These are phyloP conservation scores for Rhypophila decipiens DNA, from an alignment of 495 filamentous ascomycete species.

Conservation along the genomic window DNA sequence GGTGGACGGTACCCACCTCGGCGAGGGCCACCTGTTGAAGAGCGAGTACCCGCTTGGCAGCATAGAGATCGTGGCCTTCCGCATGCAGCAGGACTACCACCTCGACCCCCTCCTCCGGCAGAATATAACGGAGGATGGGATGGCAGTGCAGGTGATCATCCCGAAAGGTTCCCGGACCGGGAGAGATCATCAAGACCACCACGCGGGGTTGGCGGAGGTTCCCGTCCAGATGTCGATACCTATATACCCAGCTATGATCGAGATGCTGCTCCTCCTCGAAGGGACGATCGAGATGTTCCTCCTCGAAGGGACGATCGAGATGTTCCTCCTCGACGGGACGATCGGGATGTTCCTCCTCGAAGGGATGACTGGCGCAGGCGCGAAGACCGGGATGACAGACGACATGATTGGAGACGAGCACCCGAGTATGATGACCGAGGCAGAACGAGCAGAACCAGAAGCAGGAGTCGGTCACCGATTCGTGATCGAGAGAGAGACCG, in stretches of 20 bases:
- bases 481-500: constrained; percentile 37
- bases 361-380: constrained; percentile 43
- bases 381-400: constrained; percentile 29
- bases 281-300: constrained; percentile 35
- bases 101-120: constrained; percentile 35
- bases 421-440: constrained; percentile 43
- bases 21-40: constrained; percentile 28
- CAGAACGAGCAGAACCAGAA: constrained; percentile 40
- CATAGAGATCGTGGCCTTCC: constrained; percentile 42
- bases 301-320: constrained; percentile 34
- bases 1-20: constrained; percentile 29
- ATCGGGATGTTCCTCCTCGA: constrained; percentile 30
- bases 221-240: constrained; percentile 46
- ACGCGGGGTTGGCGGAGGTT: constrained; percentile 26
- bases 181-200: constrained; percentile 21
- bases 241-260: constrained; percentile 54
- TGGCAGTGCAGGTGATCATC: constrained; percentile 23
- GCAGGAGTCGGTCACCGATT: constrained; percentile 43
- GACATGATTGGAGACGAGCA: constrained; percentile 8
- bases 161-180: constrained; percentile 32
- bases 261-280: constrained; percentile 28
- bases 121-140: constrained; percentile 28
- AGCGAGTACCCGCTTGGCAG: constrained; percentile 43
- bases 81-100: constrained; percentile 37
- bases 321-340: constrained; percentile 32